phyloP scores from a whole-genome alignment of 2,329 filamentous ascomycete genomes.

The Verticillium zaregamsianum region DNA sequence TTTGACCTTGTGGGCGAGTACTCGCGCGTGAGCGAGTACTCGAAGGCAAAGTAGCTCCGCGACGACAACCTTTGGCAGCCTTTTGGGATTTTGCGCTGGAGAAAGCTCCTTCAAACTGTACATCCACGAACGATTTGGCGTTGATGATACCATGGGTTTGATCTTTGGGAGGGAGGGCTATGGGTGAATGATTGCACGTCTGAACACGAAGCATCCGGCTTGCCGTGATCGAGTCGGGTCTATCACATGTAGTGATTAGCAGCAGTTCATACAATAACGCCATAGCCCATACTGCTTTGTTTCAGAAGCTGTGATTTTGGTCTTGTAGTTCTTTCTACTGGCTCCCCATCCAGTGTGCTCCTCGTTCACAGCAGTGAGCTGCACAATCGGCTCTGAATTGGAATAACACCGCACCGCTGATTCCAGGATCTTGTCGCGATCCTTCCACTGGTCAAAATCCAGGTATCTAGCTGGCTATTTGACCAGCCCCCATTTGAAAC shows the following conservation, averaged over 20 bases:
- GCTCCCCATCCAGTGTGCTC: no score
- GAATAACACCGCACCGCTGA: no score
- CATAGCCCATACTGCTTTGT: background rate
- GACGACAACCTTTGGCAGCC: background rate
- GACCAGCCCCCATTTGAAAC: no score
- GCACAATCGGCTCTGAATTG: no score
- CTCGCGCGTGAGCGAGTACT: background rate
- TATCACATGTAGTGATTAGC: background rate
- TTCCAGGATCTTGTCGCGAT: no score
- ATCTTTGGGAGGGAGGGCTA: slow-evolving; percentile 10
- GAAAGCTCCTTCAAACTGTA: no score
- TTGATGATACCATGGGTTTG: background rate
- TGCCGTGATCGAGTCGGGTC: background rate
- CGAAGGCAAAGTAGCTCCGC: background rate
- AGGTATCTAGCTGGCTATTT: no score
- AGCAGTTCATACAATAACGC: background rate
- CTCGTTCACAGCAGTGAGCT: no score
- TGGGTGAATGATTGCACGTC: slow-evolving; percentile 50
- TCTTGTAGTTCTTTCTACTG: no score
- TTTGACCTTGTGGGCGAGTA: background rate
- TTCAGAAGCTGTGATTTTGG: no score
- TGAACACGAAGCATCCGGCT: slow-evolving; percentile 25
- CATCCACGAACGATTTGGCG: background rate
- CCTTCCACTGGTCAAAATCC: no score
- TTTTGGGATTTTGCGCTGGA: background rate